A percentile compares a stretch with the other conserved stretches of the same genome.
Evolutionary conservation across 1,284 basidiomycete genomes (phyloP).

Genomic region (Polyporus tsugae): DNA sequence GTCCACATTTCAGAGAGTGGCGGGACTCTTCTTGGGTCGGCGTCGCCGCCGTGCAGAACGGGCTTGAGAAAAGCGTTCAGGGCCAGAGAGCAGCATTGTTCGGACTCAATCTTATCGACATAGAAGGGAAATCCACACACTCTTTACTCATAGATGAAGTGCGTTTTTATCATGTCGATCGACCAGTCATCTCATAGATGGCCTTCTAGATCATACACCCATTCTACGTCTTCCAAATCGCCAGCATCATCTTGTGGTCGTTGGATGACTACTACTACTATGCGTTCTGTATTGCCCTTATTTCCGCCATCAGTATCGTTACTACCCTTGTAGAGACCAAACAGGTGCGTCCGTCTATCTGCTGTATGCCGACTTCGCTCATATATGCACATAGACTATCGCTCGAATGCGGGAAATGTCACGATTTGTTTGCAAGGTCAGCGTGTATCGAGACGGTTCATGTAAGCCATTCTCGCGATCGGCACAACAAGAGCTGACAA

Average conservation of each 20-base stretch:
- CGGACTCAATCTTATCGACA: conserved; percentile 90
- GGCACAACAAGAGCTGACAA: background rate
- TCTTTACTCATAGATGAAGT: conserved; percentile 93
- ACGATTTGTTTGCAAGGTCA: conserved; percentile 85
- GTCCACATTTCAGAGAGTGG: conserved; percentile 79
- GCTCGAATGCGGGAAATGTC: conserved; percentile 97
- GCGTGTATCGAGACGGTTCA: conserved; percentile 74
- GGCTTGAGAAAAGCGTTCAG: conserved; percentile 62
- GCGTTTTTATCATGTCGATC: conserved; percentile 36
- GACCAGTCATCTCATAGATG: background rate
- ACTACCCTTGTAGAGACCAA: conserved; percentile 95
- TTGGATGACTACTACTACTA: conserved; percentile 98
- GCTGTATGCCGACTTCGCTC: background rate
- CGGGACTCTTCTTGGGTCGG: conserved; percentile 85
- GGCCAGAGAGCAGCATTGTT: conserved; percentile 81
- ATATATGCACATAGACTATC: conserved; percentile 73
- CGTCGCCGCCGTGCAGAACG: conserved; percentile 66
- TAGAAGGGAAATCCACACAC: conserved; percentile 87
- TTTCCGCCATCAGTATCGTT: conserved; percentile 87
- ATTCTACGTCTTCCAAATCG: conserved; percentile 98
- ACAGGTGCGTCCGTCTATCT: conserved; percentile 57
- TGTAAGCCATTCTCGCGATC: conserved; percentile 62
- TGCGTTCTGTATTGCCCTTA: conserved; percentile 96
- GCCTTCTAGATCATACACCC: conserved; percentile 83
- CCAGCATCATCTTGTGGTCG: conserved; percentile 94